These are phyloP conservation scores for Lagenaria siceraria DNA, from an alignment of 306 rosid genomes.

Conservation along the genomic window DNA sequence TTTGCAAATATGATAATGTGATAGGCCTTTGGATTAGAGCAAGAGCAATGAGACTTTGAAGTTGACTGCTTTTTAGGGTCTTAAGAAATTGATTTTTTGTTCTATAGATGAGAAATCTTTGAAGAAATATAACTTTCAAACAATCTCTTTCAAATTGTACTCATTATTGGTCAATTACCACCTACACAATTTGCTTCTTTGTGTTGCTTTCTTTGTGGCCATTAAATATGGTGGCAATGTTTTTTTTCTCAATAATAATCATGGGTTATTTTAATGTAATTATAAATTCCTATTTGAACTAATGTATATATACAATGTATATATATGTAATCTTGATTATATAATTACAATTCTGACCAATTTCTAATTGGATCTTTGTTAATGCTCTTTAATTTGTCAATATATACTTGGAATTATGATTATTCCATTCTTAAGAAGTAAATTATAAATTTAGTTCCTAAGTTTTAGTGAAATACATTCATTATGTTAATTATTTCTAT, in stretches of 20 bases:
- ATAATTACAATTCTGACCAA: too few relatives aligned
- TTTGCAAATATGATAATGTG: not conserved
- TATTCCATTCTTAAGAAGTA: too few relatives aligned
- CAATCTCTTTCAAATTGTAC: not conserved
- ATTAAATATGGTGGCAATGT: not conserved
- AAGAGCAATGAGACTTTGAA: not conserved
- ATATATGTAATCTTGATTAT: too few relatives aligned
- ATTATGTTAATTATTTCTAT: too few relatives aligned
- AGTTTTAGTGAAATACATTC: too few relatives aligned
- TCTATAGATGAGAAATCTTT: not conserved
- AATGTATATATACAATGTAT: not conserved
- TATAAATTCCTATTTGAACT: not conserved
- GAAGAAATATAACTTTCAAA: not conserved
- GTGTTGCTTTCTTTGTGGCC: not conserved
- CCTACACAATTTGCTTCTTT: not conserved
- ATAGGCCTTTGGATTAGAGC: not conserved
- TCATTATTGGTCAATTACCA: not conserved
- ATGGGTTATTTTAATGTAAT: not conserved
- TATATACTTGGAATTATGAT: too few relatives aligned
- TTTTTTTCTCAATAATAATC: not conserved
- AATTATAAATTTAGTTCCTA: too few relatives aligned
- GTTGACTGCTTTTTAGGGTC: not conserved
- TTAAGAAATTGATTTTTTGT: not conserved
- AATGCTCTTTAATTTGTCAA: too few relatives aligned
- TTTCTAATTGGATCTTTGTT: too few relatives aligned